A percentile compares a stretch with the other conserved stretches of the same genome.
Evolutionary conservation across 106 monocot genomes (phyloP).

Genomic region (Vanilla planifolia): DNA sequence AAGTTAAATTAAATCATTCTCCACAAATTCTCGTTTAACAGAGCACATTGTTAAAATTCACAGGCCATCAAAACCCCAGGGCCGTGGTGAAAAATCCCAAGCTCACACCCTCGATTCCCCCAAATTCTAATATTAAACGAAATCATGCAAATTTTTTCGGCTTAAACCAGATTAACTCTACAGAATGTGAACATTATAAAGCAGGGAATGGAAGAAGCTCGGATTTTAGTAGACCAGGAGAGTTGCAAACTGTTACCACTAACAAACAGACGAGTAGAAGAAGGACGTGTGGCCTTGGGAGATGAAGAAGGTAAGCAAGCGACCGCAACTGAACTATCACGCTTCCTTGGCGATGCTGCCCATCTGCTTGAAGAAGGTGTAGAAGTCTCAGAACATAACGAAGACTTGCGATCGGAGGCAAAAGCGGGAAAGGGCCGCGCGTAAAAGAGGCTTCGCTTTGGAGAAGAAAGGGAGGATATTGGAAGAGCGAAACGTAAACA

Average conservation of each 20-base stretch:
- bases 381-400: background rate
- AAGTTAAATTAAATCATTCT: too few species aligned
- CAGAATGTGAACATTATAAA: background rate
- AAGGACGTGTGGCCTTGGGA: slow-evolving; percentile 2
- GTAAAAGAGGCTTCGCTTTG: background rate
- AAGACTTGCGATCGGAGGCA: background rate
- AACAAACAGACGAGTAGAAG: slow-evolving; percentile 16
- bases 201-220: background rate
- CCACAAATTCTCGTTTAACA: too few species aligned
- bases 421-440: background rate
- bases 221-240: background rate
- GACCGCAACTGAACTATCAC: background rate
- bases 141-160: background rate
- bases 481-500: background rate
- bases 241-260: slow-evolving; percentile 6
- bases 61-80: background rate
- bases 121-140: background rate
- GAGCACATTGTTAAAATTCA: background rate
- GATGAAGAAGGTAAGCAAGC: slow-evolving; percentile 13
- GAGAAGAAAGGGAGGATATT: background rate
- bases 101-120: too few species aligned
- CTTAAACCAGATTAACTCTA: background rate
- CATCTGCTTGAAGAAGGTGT: background rate
- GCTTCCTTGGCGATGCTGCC: background rate
- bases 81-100: too few species aligned